These are phyloP conservation scores for Termitomyces eurrhizus DNA, from an alignment of 768 basidiomycete species.

Conservation along the genomic window DNA sequence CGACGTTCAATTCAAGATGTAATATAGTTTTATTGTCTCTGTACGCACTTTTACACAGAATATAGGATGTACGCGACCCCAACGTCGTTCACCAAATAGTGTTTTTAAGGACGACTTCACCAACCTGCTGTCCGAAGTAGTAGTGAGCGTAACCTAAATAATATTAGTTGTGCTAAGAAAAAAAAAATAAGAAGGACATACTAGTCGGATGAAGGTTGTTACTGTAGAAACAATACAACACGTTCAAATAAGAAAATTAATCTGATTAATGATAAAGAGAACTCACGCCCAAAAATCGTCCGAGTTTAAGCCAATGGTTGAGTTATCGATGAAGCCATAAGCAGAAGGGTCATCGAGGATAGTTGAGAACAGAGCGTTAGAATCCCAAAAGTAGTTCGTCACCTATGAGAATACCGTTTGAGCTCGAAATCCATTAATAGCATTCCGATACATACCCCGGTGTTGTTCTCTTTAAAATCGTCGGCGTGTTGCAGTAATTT, in stretches of 20 bases:
- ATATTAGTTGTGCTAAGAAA: not conserved
- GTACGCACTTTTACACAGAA: not conserved
- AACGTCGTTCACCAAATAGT: too few species aligned
- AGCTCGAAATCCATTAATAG: not conserved
- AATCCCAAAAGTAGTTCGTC: conserved; percentile 46
- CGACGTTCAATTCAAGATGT: not conserved
- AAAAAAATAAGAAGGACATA: conserved; percentile 22
- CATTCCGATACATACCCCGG: conserved; percentile 34
- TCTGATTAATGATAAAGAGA: not conserved
- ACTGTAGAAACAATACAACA: conserved; percentile 22
- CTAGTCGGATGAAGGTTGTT: conserved; percentile 54
- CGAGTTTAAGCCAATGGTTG: conserved; percentile 36
- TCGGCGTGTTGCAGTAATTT: conserved; percentile 39
- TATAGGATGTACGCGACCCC: too few species aligned
- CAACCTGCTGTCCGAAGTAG: conserved; percentile 30
- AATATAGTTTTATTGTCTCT: not conserved
- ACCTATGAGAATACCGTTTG: conserved; percentile 27
- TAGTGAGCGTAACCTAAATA: conserved; percentile 36
- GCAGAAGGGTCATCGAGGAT: conserved; percentile 44
- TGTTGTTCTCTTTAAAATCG: conserved; percentile 38
- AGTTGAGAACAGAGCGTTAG: conserved; percentile 42
- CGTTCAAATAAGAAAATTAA: not conserved
- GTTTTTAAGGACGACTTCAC: conserved; percentile 6
- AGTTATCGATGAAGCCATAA: conserved; percentile 56
- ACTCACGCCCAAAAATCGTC: conserved; percentile 55